Percentiles rank a stretch among this genome's conserved stretches.
Conservation (phyloP, 73 alveolate species). For the Stentor roeselii region DNA sequence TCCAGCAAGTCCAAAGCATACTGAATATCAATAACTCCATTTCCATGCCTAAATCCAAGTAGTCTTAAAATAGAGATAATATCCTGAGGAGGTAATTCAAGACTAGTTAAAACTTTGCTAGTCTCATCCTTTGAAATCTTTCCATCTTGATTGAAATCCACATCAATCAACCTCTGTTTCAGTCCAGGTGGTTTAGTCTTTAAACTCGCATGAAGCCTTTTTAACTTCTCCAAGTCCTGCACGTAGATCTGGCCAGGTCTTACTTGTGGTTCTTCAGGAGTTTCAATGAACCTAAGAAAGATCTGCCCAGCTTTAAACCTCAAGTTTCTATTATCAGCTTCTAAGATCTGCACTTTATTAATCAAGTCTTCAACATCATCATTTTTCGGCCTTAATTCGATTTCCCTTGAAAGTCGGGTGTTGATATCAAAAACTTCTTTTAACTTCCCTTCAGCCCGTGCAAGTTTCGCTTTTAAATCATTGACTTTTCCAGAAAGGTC, state of each 20-base stretch:
- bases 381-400: neutral
- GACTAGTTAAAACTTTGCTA: neutral
- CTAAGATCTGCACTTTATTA: slow-evolving; percentile 14
- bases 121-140: neutral
- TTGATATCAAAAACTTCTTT: slow-evolving; percentile 33
- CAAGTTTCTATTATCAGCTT: slow-evolving; percentile 29
- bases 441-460: slow-evolving; percentile 28
- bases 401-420: neutral
- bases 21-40: neutral
- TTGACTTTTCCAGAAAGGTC: slow-evolving; percentile 21
- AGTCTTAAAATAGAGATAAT: neutral
- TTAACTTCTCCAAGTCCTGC: neutral
- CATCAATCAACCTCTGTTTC: slow-evolving; percentile 5
- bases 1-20: neutral
- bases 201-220: neutral
- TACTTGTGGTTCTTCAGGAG: neutral
- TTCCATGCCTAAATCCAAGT: neutral
- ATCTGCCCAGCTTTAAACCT: slow-evolving; percentile 47
- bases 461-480: slow-evolving; percentile 18
- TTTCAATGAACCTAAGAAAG: slow-evolving; percentile 4
- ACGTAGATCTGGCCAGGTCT: neutral
- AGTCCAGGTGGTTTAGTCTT: neutral
- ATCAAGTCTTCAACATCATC: slow-evolving; percentile 26
- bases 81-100: neutral
- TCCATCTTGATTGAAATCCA: neutral